Conservation (phyloP, 768 basidiomycete genomes). For the Psilocybe azurescens region DNA sequence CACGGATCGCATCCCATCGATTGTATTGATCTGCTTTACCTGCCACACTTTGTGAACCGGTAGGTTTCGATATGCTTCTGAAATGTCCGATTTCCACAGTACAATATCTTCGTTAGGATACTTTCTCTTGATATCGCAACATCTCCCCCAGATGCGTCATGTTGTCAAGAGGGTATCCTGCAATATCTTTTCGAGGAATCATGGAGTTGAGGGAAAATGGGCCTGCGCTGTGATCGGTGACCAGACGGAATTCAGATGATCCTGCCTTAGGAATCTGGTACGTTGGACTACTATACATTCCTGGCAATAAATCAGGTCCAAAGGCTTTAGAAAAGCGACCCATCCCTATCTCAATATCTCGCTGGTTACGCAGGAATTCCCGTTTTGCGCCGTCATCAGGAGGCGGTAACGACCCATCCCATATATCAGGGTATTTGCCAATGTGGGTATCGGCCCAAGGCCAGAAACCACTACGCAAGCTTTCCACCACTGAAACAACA, state of each 20-base stretch:
- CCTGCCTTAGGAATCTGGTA: slow-evolving; percentile 41
- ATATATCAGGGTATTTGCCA: slow-evolving; percentile 24
- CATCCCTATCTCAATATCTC: slow-evolving; percentile 28
- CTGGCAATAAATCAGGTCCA: slow-evolving; percentile 39
- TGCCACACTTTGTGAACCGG: slow-evolving; percentile 37
- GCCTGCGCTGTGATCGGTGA: slow-evolving; percentile 44
- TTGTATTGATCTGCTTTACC: slow-evolving; percentile 38
- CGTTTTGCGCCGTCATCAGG: slow-evolving; percentile 17
- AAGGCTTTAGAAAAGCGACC: slow-evolving; percentile 37
- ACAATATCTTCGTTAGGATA: slow-evolving; percentile 21
- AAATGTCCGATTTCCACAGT: slow-evolving; percentile 45
- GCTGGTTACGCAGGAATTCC: slow-evolving; percentile 32
- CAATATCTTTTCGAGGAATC: slow-evolving; percentile 26
- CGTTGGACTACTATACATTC: slow-evolving; percentile 48
- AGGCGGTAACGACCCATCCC: slow-evolving; percentile 27
- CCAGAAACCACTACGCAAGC: slow-evolving; percentile 49
- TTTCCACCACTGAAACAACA: slow-evolving; percentile 36
- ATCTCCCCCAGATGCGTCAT: slow-evolving; percentile 34
- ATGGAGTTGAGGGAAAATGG: slow-evolving; percentile 39
- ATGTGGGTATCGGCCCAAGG: slow-evolving; percentile 38
- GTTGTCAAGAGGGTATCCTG: slow-evolving; percentile 37
- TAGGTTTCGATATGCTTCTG: slow-evolving; percentile 35
- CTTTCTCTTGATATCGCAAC: slow-evolving; percentile 13
- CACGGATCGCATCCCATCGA: slow-evolving; percentile 30
- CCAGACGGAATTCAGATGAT: slow-evolving; percentile 38